Percentiles rank a stretch among this genome's conserved stretches.
Evolutionary conservation across 768 basidiomycete genomes (phyloP).

Genomic region (Mycena vitilis): DNA sequence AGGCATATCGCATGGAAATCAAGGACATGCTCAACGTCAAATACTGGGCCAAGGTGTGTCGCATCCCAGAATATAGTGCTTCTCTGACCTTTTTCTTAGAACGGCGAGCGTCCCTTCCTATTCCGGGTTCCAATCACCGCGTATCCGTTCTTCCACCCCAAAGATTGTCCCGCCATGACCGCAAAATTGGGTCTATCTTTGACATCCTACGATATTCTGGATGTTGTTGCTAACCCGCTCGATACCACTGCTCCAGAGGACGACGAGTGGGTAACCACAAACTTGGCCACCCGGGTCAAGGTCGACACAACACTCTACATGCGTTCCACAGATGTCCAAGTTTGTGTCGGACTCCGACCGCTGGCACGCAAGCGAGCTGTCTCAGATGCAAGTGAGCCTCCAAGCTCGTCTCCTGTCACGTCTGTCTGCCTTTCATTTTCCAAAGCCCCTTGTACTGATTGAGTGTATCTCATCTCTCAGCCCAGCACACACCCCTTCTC

Average conservation of each 20-base stretch:
- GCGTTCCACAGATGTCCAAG: not conserved
- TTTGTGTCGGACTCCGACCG: conserved; percentile 6
- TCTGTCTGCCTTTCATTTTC: not conserved
- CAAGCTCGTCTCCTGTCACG: not conserved
- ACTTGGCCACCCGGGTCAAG: not conserved
- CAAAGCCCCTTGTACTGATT: not conserved
- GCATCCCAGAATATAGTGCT: too few relatives aligned
- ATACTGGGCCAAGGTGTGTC: not conserved
- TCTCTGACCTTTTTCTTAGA: too few relatives aligned
- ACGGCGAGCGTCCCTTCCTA: not conserved
- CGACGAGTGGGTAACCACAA: conserved; percentile 5
- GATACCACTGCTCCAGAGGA: conserved; percentile 1
- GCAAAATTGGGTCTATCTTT: not conserved
- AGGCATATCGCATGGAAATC: not conserved
- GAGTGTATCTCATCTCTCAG: too few relatives aligned
- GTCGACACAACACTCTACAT: conserved; percentile 6
- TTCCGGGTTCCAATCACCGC: not conserved
- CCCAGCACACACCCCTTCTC: too few relatives aligned
- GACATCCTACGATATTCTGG: not conserved
- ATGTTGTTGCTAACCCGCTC: not conserved
- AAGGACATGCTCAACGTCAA: not conserved
- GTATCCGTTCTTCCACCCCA: conserved; percentile 8
- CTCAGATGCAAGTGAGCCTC: not conserved
- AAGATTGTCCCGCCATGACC: conserved; percentile 2
- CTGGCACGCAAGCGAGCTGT: not conserved